Base-by-base conservation (phyloP, 2,329 filamentous ascomycete genomes). In the Stagonosporopsis vannaccii region DNA sequence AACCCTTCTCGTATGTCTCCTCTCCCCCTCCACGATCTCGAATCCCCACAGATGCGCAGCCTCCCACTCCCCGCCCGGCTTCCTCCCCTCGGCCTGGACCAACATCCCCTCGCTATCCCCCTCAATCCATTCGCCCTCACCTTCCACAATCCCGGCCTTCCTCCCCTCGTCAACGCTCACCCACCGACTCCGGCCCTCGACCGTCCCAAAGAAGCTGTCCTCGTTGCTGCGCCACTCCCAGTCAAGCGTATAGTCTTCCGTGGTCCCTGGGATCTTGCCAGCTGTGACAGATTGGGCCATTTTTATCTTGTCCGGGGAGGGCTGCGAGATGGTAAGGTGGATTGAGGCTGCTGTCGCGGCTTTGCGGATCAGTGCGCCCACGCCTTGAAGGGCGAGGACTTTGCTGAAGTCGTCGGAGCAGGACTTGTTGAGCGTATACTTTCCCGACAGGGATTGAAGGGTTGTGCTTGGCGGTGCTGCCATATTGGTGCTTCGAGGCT, bases 221-320 rank as follows among this genome's bases (percentile, higher is more conserved):
- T 61, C 35, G n/a, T 63, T 60, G 19, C 39, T 61, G 32, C 48
- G 51, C 62, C 56, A 65, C 36, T 58, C 53, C 37, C 54, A 61
- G 36, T 60, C 46, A 6, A 61, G 42, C 1, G 47, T 59, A 20
- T 60, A 60, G 4, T 58, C 36, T 32, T 65, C 58, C 3, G 53
- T 60, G 4, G 48, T 65, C 11, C 58, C 58, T 1, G 60, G 58
- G 11, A 60, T 56, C 22, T 61, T 65, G 6, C 57, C 56, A 23
- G 49, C 54, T 0, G 55, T 60, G 8, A 60, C 45, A 12, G 57
- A 59, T 26, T 62, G 60, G 4, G 57, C 52, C 48, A 60, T 56
- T 1, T 49, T 49, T 35, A 64, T 57, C 17, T 62, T 26, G 47
- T 39, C 54, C 33, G 25, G 49, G 1, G 32, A 59, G 41, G 58